These are phyloP conservation scores for Moricandia moricandioides DNA, from an alignment of 345 rosid genomes.

Conservation along the genomic window DNA sequence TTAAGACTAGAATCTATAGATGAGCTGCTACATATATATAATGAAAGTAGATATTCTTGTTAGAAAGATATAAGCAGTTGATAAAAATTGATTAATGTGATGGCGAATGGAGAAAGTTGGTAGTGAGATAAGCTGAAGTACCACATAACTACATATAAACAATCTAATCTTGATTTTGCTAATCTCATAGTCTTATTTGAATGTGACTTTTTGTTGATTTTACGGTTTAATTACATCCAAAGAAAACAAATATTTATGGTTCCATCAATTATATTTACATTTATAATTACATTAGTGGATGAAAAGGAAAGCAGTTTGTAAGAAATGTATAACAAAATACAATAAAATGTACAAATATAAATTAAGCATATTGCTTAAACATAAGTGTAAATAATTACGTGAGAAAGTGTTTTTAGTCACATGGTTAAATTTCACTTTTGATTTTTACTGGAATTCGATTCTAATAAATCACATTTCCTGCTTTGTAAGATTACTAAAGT, in stretches of 20 bases:
- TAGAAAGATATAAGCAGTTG: neutral
- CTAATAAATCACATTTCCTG: too few species aligned
- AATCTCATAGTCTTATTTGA: neutral
- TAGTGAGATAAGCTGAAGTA: slow-evolving; percentile 14
- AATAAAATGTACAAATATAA: neutral
- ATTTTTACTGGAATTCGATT: too few species aligned
- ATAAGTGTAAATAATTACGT: neutral
- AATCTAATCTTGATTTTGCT: neutral
- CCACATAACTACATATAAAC: neutral
- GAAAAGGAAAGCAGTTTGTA: neutral
- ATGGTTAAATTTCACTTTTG: neutral
- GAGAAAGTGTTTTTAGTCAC: neutral
- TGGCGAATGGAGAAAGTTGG: neutral
- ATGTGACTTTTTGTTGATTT: neutral
- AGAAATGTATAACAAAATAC: neutral
- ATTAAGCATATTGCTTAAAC: neutral
- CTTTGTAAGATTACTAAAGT: neutral
- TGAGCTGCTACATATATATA: neutral
- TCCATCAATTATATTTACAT: neutral
- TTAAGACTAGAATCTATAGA: neutral
- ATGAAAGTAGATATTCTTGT: slow-evolving; percentile 8
- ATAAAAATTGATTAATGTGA: neutral
- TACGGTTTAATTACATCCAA: neutral
- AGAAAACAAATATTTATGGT: neutral
- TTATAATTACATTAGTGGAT: neutral